Base-by-base conservation (phyloP, 2,329 filamentous ascomycete species). In the Paraphaeosphaeria sporulosa region DNA sequence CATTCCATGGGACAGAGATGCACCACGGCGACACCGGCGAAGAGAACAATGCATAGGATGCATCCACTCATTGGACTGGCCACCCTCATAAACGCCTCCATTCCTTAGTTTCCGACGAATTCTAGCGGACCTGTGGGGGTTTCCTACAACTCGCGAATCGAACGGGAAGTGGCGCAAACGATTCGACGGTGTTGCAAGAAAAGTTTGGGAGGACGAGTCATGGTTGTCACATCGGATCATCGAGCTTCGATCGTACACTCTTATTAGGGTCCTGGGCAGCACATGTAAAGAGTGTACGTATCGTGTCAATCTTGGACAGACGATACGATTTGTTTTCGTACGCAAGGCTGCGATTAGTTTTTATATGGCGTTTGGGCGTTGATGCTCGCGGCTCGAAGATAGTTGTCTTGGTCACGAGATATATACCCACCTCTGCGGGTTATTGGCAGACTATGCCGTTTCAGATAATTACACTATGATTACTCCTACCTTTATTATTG, bases 1-100 rank as follows among this genome's bases (percentile, higher is more conserved):
- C 76, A n/a, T 78, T 79, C 59, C 76, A 79, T 27, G 75, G 71
- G 2, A 78, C 72, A 17, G 75, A 76, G 51, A 73, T 71, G 68
- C 71, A 75, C 57, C 68, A 74, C 40, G 70, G 71, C 21, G 71
- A 73, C 47, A 66, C 69, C 38, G 71, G 68, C 19, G 71, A 74
- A 43, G 71, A 69, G 23, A 66, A 72, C 21, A 67, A 69, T 55
- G 66, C 63, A 50, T 75, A 67, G 60, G 49, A 59, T 43, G 54
- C 51, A 44, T 42, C 42, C 49, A n/a, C 10, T 59, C 27, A 25
- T 48, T 10, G 17, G 25, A 19, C 8, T 38, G 13, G 2, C 42
- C 13, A 40, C 13, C 36, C 13, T 15, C 36, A 17, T 40, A n/a
- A 40, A 3, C 17, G 13, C 36, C 8, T 15, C 17, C 17, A n/a